These are phyloP conservation scores for Tricholoma terreum DNA, from an alignment of 768 basidiomycete genomes.

Conservation along the genomic window DNA sequence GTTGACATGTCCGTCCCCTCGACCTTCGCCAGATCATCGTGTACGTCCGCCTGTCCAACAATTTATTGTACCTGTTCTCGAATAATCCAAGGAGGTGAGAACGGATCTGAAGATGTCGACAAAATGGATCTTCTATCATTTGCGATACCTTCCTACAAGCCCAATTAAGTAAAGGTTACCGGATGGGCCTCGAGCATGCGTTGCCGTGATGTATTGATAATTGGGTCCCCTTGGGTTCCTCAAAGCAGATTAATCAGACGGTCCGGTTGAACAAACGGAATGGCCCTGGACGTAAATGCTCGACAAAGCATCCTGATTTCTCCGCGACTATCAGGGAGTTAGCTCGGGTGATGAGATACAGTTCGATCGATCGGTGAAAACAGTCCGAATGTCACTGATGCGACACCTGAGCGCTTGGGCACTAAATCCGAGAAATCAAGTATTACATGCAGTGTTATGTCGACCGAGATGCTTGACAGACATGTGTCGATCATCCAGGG, in stretches of 20 bases:
- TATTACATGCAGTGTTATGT: background rate
- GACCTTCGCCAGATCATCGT: constrained; percentile 24
- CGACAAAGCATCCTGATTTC: background rate
- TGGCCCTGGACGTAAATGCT: background rate
- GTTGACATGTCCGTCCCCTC: constrained; percentile 20
- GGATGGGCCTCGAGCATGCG: background rate
- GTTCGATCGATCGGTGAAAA: background rate
- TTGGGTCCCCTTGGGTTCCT: constrained; percentile 19
- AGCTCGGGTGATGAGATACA: background rate
- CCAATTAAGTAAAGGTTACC: constrained; percentile 12
- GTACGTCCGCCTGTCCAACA: constrained; percentile 15
- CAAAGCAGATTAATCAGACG: background rate
- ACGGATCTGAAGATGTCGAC: constrained; percentile 17
- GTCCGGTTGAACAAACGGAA: background rate
- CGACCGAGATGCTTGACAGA: background rate
- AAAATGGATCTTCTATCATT: constrained; percentile 26
- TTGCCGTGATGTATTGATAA: background rate
- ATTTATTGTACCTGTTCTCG: constrained; percentile 28
- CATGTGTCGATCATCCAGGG: constrained; percentile 9
- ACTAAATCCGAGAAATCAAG: background rate
- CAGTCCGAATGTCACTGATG: background rate
- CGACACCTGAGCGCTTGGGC: background rate
- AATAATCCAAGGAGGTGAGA: constrained; percentile 14
- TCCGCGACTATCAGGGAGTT: background rate
- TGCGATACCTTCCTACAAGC: constrained; percentile 17